Base-by-base conservation (phyloP, 164 flowering plant genomes). In the Liriodendron chinense region DNA sequence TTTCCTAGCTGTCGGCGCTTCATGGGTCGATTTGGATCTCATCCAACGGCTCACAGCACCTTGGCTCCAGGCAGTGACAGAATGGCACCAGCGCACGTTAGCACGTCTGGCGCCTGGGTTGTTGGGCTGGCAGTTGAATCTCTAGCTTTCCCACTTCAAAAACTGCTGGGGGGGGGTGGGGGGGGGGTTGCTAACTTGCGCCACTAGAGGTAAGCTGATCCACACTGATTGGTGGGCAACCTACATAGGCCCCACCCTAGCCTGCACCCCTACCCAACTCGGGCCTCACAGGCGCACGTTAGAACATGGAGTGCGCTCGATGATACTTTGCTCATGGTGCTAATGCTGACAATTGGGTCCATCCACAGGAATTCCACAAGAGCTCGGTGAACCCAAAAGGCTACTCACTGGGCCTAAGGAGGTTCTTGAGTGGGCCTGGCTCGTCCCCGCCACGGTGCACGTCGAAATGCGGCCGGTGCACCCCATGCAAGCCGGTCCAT, bases 401-500 rank as follows among this genome's bases (percentile, higher is more conserved):
- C 26, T 34, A 21, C 14, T 48, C 9, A 49, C 1, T 1, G 34
- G 59, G 67, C n/a, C n/a, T 7, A 13, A 76, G 62, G 43, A 83
- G 90, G 83, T 21, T 65, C 23, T 67, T 89, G 70, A 74, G 89
- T 47, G 90, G 89, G 7, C 85, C 82, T 0, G 96, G 96, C 6
- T 91, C 92, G 1, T 87, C 81, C 12, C 96, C 96, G 18, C 96
- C 93, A 1, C 84, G 87, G 3, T 91, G 96, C 75, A 70, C 71
- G 1, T 84, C 84, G 0, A 89, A 89, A 59, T 91, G 96, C 47
- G 90, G 91, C 50, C 82, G 73, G 22, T 89, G 96, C 86, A 85
- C 82, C 22, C 96, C 91, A 22, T 91, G 96, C 74, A 83, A 80
- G 82, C 89, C 93, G 48, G 96, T 91, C 12, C 96, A 88, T 65